Evolutionary conservation across 2,329 filamentous ascomycete genomes (phyloP).

Genomic region (Dothiorella sarmentorum): DNA sequence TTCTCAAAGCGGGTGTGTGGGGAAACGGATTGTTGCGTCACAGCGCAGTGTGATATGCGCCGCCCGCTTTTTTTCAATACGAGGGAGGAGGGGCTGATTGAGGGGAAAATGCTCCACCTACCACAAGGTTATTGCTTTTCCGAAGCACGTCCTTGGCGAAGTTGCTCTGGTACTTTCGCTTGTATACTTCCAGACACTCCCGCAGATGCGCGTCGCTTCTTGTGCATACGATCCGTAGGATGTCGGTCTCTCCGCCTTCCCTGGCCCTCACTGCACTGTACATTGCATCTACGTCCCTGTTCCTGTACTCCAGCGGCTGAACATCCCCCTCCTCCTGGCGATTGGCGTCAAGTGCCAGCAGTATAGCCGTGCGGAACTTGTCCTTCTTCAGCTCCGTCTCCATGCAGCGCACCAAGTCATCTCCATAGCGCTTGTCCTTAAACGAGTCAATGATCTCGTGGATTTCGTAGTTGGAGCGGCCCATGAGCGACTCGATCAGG

Average conservation of each 20-base stretch:
- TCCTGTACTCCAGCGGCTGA: conserved; percentile 54
- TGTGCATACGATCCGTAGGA: conserved; percentile 79
- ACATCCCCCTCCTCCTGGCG: conserved; percentile 76
- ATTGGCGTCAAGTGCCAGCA: conserved; percentile 77
- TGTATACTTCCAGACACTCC: conserved; percentile 75
- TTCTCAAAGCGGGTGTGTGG: no score
- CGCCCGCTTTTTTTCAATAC: no score
- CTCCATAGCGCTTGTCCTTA: conserved; percentile 84
- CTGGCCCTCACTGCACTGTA: conserved; percentile 65
- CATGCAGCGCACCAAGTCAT: conserved; percentile 81
- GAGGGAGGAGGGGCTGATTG: not conserved
- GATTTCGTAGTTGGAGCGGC: conserved; percentile 83
- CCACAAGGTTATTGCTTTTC: conserved; percentile 89
- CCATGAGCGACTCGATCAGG: conserved; percentile 90
- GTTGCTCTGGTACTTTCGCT: conserved; percentile 68
- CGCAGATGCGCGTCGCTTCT: conserved; percentile 78
- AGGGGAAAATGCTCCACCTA: conserved; percentile 50
- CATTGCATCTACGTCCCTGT: conserved; percentile 68
- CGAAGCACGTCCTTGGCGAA: conserved; percentile 84
- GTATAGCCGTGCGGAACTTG: conserved; percentile 87
- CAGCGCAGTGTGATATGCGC: no score
- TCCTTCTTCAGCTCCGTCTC: conserved; percentile 89
- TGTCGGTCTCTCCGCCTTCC: conserved; percentile 80
- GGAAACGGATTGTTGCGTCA: no score
- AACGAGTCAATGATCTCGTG: conserved; percentile 82